Evolutionary conservation across 768 basidiomycete genomes (phyloP).

Genomic region (Gloeostereum incarnatum): DNA sequence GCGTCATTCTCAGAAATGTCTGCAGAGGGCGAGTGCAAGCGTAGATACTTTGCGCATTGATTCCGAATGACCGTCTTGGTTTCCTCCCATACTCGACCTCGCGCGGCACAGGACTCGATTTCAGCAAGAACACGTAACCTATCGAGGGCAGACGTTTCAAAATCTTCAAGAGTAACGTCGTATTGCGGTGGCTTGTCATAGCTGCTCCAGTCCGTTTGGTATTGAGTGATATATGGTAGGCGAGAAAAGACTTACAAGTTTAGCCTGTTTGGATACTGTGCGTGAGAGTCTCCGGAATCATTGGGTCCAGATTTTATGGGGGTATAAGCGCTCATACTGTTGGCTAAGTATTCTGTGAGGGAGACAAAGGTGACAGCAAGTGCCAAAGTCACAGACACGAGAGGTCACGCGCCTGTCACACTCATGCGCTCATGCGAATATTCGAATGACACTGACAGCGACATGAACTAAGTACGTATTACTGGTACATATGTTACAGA

Average conservation of each 20-base stretch:
- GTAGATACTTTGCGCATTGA: slow-evolving; percentile 72
- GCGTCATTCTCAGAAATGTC: slow-evolving; percentile 35
- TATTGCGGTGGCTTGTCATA: slow-evolving; percentile 80
- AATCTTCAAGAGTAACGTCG: slow-evolving; percentile 92
- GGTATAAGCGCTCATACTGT: too few relatives aligned
- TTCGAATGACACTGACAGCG: too few relatives aligned
- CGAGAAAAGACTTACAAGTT: slow-evolving; percentile 57
- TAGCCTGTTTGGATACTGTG: slow-evolving; percentile 56
- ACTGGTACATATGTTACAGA: too few relatives aligned
- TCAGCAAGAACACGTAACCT: slow-evolving; percentile 82
- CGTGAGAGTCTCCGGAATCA: too few relatives aligned
- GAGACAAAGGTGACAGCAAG: too few relatives aligned
- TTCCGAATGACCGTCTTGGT: slow-evolving; percentile 48
- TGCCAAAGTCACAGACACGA: too few relatives aligned
- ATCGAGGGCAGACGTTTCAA: slow-evolving; percentile 85
- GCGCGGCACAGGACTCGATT: slow-evolving; percentile 82
- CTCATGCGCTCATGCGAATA: too few relatives aligned
- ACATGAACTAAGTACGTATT: too few relatives aligned
- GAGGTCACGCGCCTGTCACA: too few relatives aligned
- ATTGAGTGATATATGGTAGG: slow-evolving; percentile 2
- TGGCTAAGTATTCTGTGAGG: too few relatives aligned
- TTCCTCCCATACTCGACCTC: slow-evolving; percentile 78
- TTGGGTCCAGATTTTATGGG: too few relatives aligned
- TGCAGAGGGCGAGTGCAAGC: slow-evolving; percentile 51
- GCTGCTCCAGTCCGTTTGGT: slow-evolving; percentile 28